Evolutionary conservation across 2,329 filamentous ascomycete species (phyloP).

Genomic region (Capronia americana): DNA sequence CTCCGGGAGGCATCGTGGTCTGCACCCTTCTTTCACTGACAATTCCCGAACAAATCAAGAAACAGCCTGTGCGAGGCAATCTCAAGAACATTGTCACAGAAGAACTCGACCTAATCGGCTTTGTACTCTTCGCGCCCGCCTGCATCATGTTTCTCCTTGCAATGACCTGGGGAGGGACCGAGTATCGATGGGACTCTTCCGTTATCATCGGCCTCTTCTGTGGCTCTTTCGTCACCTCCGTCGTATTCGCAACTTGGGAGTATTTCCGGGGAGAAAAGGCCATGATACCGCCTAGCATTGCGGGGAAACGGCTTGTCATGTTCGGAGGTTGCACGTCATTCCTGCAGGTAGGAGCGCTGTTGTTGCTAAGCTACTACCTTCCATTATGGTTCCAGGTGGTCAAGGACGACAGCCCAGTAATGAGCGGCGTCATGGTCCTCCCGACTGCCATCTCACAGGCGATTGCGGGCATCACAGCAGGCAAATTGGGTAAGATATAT

Average conservation of each 20-base stretch:
- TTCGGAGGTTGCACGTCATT: slow-evolving; percentile 33
- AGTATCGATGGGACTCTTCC: slow-evolving; percentile 44
- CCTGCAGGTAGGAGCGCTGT: slow-evolving; percentile 34
- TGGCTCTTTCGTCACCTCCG: slow-evolving; percentile 41
- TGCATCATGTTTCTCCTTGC: slow-evolving; percentile 39
- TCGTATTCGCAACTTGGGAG: slow-evolving; percentile 45
- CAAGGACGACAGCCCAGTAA: slow-evolving; percentile 34
- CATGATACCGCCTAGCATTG: slow-evolving; percentile 38
- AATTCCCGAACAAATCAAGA: slow-evolving; percentile 30
- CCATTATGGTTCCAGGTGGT: slow-evolving; percentile 43
- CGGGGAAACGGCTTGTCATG: slow-evolving; percentile 35
- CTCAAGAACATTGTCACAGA: slow-evolving; percentile 31
- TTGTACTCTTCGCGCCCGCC: slow-evolving; percentile 61
- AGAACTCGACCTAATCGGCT: slow-evolving; percentile 63
- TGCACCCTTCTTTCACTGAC: slow-evolving; percentile 41
- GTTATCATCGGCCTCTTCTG: slow-evolving; percentile 48
- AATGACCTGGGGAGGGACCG: slow-evolving; percentile 33
- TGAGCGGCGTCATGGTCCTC: slow-evolving; percentile 40
- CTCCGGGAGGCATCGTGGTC: slow-evolving; percentile 49
- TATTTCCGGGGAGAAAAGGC: slow-evolving; percentile 36
- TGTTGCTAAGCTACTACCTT: slow-evolving; percentile 40
- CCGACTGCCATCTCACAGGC: slow-evolving; percentile 37
- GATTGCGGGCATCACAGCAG: slow-evolving; percentile 31
- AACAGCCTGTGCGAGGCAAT: slow-evolving; percentile 21
- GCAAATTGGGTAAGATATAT: slow-evolving; percentile 26